Conservation (phyloP, 192 early-diverging fungal species). For the Backusella tuberculispora region DNA sequence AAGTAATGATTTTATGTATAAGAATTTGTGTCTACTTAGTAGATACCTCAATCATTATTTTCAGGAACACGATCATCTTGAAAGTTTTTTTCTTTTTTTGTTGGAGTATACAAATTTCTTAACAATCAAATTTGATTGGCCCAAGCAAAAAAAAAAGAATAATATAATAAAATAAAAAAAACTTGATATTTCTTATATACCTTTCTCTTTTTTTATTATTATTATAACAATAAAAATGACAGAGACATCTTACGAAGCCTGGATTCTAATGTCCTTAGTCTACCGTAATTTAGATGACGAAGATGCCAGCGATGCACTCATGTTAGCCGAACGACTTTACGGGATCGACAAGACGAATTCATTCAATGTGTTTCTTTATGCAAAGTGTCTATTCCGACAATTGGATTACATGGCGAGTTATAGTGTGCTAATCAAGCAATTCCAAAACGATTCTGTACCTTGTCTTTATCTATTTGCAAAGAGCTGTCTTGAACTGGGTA, state of each 20-base stretch:
- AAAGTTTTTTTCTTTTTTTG: no score
- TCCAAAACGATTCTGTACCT: constrained; percentile 11
- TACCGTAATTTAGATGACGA: constrained; percentile 35
- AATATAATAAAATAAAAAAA: no score
- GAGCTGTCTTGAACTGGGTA: constrained; percentile 31
- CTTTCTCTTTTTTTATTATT: no score
- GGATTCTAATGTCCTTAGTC: constrained; percentile 30
- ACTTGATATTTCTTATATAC: no score
- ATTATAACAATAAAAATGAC: background rate
- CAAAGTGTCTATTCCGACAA: constrained; percentile 25
- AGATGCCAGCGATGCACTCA: constrained; percentile 25
- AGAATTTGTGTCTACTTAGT: background rate
- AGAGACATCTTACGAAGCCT: constrained; percentile 22
- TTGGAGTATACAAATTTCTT: no score
- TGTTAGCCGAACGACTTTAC: constrained; percentile 35
- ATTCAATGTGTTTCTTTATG: constrained; percentile 33
- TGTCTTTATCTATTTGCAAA: constrained; percentile 36
- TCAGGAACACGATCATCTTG: no score
- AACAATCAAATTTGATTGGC: no score
- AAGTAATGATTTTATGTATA: background rate
- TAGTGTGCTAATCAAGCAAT: background rate
- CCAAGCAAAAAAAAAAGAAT: no score
- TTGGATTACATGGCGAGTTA: constrained; percentile 30
- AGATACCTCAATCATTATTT: no score
- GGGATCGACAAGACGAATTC: constrained; percentile 34